These are phyloP conservation scores for Berkeleyomyces rouxiae DNA, from an alignment of 2,329 filamentous ascomycete species.

Conservation along the genomic window DNA sequence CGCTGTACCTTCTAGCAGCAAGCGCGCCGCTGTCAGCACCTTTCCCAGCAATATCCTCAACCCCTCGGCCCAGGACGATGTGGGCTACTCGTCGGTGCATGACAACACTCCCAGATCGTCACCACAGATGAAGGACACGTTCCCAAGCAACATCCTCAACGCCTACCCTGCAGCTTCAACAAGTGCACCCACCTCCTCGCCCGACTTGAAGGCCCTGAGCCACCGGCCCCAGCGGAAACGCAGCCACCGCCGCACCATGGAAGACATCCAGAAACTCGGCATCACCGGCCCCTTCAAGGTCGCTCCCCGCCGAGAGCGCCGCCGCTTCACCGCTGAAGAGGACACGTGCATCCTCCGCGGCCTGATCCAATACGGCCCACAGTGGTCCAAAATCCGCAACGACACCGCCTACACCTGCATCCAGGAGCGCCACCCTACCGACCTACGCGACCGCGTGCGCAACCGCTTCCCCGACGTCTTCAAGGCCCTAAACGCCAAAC, in stretches of 20 bases:
- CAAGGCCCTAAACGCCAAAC: conserved; percentile 3
- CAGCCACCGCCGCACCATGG: conserved; percentile 37
- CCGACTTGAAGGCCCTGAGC: conserved; percentile 21
- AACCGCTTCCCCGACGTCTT: conserved; percentile 43
- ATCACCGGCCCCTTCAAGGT: conserved; percentile 47
- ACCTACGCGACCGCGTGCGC: conserved; percentile 44
- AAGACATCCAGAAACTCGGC: conserved; percentile 39
- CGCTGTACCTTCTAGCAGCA: background rate
- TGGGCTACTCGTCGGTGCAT: background rate
- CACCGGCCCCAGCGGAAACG: conserved; percentile 30
- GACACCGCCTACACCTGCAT: conserved; percentile 41
- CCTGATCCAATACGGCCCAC: conserved; percentile 41
- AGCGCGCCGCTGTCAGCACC: background rate
- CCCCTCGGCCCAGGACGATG: conserved; percentile 6
- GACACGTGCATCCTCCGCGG: conserved; percentile 46
- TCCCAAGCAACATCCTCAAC: conserved; percentile 15
- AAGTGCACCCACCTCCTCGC: conserved; percentile 14
- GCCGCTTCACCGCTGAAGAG: conserved; percentile 45
- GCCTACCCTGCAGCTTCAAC: conserved; percentile 17
- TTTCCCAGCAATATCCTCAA: conserved; percentile 10
- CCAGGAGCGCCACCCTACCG: conserved; percentile 39
- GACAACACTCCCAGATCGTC: conserved; percentile 1
- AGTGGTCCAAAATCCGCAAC: conserved; percentile 49
- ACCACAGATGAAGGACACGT: background rate
- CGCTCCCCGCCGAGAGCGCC: conserved; percentile 41